These are phyloP conservation scores for Colletotrichum trifolii DNA, from an alignment of 2,329 filamentous ascomycete species.

Conservation along the genomic window DNA sequence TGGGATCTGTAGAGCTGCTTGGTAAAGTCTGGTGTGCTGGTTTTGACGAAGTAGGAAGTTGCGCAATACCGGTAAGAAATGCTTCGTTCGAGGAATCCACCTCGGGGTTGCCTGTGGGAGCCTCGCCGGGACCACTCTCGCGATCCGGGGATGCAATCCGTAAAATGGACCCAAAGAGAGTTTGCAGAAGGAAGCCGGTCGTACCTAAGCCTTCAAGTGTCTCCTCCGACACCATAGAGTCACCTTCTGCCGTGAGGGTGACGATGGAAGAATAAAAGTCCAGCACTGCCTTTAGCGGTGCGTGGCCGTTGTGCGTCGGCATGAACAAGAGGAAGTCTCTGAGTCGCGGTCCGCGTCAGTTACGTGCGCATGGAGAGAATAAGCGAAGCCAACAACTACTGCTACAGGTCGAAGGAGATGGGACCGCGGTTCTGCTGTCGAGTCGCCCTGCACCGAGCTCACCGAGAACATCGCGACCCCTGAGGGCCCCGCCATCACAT, in stretches of 20 bases:
- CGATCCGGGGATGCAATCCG: constrained; percentile 67
- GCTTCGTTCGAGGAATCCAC: constrained; percentile 29
- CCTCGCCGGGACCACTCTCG: constrained; percentile 40
- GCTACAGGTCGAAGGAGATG: background rate
- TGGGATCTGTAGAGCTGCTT: constrained; percentile 20
- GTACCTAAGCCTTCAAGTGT: constrained; percentile 95
- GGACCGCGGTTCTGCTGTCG: no score
- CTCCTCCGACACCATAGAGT: constrained; percentile 91
- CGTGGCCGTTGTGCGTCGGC: constrained; percentile 69
- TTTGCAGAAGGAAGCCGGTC: constrained; percentile 75
- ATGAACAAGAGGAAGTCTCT: constrained; percentile 97
- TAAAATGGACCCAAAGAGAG: constrained; percentile 81
- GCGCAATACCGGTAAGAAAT: constrained; percentile 15
- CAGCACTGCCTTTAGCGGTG: constrained; percentile 82
- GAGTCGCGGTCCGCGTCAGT: constrained; percentile 12
- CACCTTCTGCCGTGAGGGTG: constrained; percentile 91
- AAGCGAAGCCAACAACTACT: no score
- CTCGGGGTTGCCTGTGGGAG: constrained; percentile 17
- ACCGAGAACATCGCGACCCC: constrained; percentile 15
- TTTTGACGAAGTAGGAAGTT: constrained; percentile 33
- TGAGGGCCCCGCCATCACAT: constrained; percentile 18
- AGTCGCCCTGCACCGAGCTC: background rate
- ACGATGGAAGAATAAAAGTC: constrained; percentile 93
- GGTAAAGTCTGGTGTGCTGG: constrained; percentile 23
- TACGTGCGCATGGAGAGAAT: background rate